A percentile compares a stretch with the other conserved stretches of the same genome.
Evolutionary conservation across 805 yeast genomes (phyloP).

Genomic region (Wickerhamomyces subpelliculosus): DNA sequence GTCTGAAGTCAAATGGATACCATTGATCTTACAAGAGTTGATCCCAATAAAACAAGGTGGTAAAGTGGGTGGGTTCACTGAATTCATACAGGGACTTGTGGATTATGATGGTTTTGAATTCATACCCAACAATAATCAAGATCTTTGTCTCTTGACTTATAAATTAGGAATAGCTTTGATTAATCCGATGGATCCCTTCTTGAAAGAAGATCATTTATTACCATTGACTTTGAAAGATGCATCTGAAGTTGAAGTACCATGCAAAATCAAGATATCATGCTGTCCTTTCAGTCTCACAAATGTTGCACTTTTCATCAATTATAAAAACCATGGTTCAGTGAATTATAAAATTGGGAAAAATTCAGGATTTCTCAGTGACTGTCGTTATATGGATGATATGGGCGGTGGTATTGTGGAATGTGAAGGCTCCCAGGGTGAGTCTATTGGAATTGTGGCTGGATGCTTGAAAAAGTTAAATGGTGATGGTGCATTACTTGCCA

Average conservation of each 20-base stretch:
- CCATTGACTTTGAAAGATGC: background rate
- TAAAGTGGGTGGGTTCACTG: background rate
- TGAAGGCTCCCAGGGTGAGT: conserved; percentile 1
- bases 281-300: conserved; percentile 25
- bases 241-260: conserved; percentile 8
- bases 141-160: too few relatives aligned
- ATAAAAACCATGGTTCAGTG: conserved; percentile 13
- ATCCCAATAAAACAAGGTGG: background rate
- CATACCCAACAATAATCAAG: conserved; percentile 8
- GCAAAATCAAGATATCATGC: conserved; percentile 13
- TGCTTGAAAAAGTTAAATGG: conserved; percentile 18
- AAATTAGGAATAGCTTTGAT: too few relatives aligned
- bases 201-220: background rate
- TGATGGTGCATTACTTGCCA: conserved; percentile 20
- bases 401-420: conserved; percentile 19
- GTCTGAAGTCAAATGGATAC: conserved; percentile 14
- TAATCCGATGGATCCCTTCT: conserved; percentile 2
- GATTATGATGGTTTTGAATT: conserved; percentile 11
- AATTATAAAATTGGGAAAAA: conserved; percentile 10
- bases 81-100: conserved; percentile 7
- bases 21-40: conserved; percentile 3
- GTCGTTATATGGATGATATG: conserved; percentile 20
- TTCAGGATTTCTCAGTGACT: conserved; percentile 17
- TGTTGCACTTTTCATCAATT: conserved; percentile 20
- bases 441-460: conserved; percentile 20